Percentiles rank a stretch among this genome's conserved stretches.
Conservation (phyloP, 441 rosid genomes). For the Bocquillonia castaneifolia region DNA sequence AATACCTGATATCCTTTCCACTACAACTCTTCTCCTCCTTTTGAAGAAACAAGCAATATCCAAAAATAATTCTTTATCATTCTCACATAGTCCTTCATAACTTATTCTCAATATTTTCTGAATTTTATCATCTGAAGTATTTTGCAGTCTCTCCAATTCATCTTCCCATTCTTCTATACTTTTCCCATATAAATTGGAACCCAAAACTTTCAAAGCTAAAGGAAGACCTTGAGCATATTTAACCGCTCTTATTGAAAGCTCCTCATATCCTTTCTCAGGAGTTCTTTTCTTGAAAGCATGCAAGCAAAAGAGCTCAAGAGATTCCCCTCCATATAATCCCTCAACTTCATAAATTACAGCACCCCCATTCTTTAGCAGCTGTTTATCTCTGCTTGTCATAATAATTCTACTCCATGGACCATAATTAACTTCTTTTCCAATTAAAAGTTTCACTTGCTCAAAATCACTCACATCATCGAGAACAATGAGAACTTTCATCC, state of each 20-base stretch:
- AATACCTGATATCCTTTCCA: slow-evolving; percentile 18
- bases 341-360: slow-evolving; percentile 5
- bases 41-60: slow-evolving; percentile 41
- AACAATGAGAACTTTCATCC: neutral
- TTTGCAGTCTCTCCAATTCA: slow-evolving; percentile 15
- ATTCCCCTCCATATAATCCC: neutral
- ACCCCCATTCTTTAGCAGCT: neutral
- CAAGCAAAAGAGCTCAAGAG: neutral
- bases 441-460: neutral
- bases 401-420: slow-evolving; percentile 9
- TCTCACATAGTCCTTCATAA: slow-evolving; percentile 29
- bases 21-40: slow-evolving; percentile 13
- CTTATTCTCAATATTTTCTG: slow-evolving; percentile 29
- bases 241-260: neutral
- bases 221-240: slow-evolving; percentile 7
- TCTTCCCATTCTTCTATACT: slow-evolving; percentile 4
- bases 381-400: slow-evolving; percentile 7
- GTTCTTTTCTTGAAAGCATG: neutral
- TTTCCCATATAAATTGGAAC: neutral
- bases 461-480: slow-evolving; percentile 10
- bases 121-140: slow-evolving; percentile 19
- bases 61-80: slow-evolving; percentile 33
- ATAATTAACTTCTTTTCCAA: neutral
- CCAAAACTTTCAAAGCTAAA: neutral
- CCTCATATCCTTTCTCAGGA: neutral